Evolutionary conservation across 306 rosid species (phyloP).

Genomic region (Glycyrrhiza uralensis): DNA sequence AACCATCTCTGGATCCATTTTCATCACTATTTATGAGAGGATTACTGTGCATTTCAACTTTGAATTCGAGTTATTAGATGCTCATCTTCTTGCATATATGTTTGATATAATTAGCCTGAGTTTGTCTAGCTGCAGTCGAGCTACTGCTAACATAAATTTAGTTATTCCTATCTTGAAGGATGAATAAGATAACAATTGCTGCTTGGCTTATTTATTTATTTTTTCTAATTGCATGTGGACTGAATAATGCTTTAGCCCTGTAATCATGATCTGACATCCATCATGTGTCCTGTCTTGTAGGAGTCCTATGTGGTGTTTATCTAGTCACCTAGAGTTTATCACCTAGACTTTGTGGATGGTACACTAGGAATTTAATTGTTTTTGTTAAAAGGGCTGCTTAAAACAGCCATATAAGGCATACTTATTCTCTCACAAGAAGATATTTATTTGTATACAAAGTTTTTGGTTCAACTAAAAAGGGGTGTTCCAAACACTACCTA

Average conservation of each 20-base stretch:
- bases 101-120: no score
- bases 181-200: neutral
- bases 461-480: neutral
- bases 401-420: neutral
- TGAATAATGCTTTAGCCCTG: slow-evolving; percentile 1
- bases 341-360: neutral
- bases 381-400: neutral
- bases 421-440: neutral
- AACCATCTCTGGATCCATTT: no score
- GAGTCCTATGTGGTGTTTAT: neutral
- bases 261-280: neutral
- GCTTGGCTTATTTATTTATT: no score
- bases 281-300: neutral
- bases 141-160: neutral
- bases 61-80: neutral
- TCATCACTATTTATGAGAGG: neutral
- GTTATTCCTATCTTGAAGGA: neutral
- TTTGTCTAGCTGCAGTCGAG: neutral
- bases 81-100: neutral
- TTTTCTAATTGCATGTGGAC: neutral
- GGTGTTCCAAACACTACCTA: neutral
- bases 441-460: neutral
- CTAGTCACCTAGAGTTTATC: neutral
- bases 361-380: neutral
- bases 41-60: neutral